phyloP scores from a whole-genome alignment of 2,329 filamentous ascomycete genomes.

The Boeremia exigua region DNA sequence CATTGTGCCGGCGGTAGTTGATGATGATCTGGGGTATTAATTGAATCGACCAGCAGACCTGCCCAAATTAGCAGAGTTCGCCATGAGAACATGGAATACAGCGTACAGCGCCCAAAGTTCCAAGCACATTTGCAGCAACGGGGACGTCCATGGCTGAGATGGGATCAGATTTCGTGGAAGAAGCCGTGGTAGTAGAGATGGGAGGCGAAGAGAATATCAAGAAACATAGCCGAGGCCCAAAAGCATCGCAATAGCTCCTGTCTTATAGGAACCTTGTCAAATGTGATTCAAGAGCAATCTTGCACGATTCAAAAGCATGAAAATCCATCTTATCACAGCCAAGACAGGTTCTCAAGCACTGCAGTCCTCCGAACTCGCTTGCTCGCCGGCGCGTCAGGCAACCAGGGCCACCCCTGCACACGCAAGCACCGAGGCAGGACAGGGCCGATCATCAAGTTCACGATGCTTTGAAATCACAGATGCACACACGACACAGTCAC shows the following conservation, averaged over 20 bases:
- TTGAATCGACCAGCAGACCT: conserved; percentile 70
- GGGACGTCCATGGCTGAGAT: conserved; percentile 58
- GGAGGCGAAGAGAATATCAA: no score
- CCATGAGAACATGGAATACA: not conserved
- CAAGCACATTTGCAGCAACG: conserved; percentile 63
- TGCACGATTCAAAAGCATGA: conserved; percentile 1
- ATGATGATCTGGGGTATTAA: conserved; percentile 73
- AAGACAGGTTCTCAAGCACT: conserved; percentile 8
- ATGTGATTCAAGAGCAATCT: not conserved
- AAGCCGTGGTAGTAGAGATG: no score
- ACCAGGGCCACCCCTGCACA: conserved; percentile 18
- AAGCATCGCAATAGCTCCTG: not conserved
- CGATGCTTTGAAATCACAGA: conserved; percentile 30
- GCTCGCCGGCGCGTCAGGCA: conserved; percentile 6
- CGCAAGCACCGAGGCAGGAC: conserved; percentile 20
- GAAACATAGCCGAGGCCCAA: not conserved
- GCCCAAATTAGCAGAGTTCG: conserved; percentile 10
- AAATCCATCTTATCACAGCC: conserved; percentile 2
- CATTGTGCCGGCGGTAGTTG: conserved; percentile 71
- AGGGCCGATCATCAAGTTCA: conserved; percentile 7
- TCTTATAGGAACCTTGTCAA: not conserved
- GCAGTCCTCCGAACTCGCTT: conserved; percentile 6
- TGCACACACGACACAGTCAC: not conserved
- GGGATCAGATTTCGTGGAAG: no score
- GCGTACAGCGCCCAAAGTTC: conserved; percentile 64